phyloP scores from a whole-genome alignment of 345 rosid species.

The Camelina sativa region DNA sequence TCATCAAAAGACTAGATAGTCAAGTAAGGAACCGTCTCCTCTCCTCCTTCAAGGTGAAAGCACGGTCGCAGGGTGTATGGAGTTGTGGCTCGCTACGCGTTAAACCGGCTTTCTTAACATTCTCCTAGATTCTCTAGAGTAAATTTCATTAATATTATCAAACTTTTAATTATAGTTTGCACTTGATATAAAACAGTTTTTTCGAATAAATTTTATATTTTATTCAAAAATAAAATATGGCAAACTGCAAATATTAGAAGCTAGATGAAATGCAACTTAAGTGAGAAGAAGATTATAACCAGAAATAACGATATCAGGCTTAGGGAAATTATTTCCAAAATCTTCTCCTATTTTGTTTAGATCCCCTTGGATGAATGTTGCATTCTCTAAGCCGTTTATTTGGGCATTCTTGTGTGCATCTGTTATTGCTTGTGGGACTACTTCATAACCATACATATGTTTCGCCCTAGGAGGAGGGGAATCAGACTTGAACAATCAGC shows the following conservation, averaged over 20 bases:
- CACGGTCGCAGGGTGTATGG: no score
- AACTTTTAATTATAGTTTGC: no score
- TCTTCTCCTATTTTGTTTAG: conserved; percentile 86
- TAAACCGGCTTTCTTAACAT: no score
- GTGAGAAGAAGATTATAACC: conserved; percentile 52
- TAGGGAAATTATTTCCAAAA: conserved; percentile 79
- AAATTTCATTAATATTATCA: no score
- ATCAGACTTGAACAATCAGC: conserved; percentile 16
- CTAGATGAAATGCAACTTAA: background rate
- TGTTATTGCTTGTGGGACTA: conserved; percentile 85
- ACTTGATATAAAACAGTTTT: no score
- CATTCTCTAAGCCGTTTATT: conserved; percentile 75
- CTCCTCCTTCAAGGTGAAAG: no score
- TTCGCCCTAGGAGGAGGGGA: conserved; percentile 53
- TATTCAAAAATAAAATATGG: background rate
- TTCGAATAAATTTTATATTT: no score
- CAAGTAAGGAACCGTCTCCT: no score
- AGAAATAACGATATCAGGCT: conserved; percentile 79
- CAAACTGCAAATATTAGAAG: background rate
- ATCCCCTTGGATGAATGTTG: conserved; percentile 90
- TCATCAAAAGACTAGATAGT: no score
- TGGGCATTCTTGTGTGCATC: conserved; percentile 79
- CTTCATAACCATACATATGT: conserved; percentile 93
- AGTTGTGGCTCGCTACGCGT: no score
- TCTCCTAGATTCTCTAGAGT: no score